Base-by-base conservation (phyloP, 108 stramenopile species). In the Heterococcus sp. region DNA sequence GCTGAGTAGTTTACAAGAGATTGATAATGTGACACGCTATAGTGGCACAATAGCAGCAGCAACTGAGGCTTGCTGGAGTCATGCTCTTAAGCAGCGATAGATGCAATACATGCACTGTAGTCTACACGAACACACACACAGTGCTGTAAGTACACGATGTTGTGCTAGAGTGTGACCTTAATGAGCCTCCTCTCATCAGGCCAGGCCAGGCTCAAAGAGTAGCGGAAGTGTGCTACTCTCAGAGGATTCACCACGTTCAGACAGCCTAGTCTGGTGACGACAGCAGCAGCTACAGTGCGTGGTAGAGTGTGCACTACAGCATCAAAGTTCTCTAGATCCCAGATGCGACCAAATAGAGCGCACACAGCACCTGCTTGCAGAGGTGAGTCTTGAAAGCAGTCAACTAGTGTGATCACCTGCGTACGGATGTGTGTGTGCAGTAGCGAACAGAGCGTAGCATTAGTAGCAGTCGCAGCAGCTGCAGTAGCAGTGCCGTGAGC, bases 281-380 rank as follows among this genome's bases (percentile, higher is more conserved):
- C 70, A 27, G 33, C 37, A 35, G 37, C 63, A 27, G 40, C 36
- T 27, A 30, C 77, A 40, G 69, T 71, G 3, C 8, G 70, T 27
- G 66, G 66, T 0, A 78, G 77, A 2, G 76, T 66, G 1, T 63
- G 70, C 11, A 78, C 14, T 1, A 78, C 77, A 35, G 70, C 77
- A 29, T 72, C 77, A 26, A 78, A 78, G 34, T 78, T 78, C 58
- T 78, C 77, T 3, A 78, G 71, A 31, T 78, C 77, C 77, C 77
- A 78, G 30, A 69, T 66, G 0, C 77, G 11, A 0, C 77, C 77
- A 30, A 78, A 78, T 35, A 78, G 77, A 3, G 77, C 77, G 34
- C 68, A 70, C 21, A 68, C 71, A 1, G 70, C 77, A 2, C 70
- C 35, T 28, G 77, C 46, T 64, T 72, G 46, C 27, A 78, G 77